Conservation (phyloP, 2,329 filamentous ascomycete genomes). For the Golovinomyces cichoracearum region DNA sequence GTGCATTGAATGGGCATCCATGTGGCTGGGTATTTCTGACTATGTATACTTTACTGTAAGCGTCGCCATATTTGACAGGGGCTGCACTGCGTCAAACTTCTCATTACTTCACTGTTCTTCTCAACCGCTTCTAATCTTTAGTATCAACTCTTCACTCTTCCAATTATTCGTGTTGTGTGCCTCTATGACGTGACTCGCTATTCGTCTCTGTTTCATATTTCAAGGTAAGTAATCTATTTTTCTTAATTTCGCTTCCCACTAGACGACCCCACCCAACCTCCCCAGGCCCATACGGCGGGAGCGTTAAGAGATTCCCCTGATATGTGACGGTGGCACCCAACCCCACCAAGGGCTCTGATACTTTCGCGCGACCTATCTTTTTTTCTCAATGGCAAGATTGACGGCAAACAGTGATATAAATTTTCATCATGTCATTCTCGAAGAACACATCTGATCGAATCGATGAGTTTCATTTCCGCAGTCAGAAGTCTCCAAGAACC, state of each 20-base stretch:
- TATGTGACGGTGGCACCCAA: not conserved
- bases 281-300: not conserved
- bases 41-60: no score
- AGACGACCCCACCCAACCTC: conserved; percentile 1
- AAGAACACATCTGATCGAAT: conserved; percentile 37
- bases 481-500: conserved; percentile 51
- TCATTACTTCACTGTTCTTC: no score
- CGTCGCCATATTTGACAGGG: no score
- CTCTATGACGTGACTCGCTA: not conserved
- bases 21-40: no score
- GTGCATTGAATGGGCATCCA: no score
- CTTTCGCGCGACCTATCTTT: not conserved
- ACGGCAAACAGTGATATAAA: conserved; percentile 10
- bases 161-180: not conserved
- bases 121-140: no score
- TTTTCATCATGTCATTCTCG: conserved; percentile 34
- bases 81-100: no score
- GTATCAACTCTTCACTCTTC: no score
- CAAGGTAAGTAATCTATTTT: not conserved
- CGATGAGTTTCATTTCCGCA: conserved; percentile 57
- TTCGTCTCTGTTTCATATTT: not conserved
- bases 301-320: not conserved
- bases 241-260: not conserved
- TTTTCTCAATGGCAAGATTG: conserved; percentile 4
- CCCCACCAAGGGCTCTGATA: conserved; percentile 3